Evolutionary conservation across 495 filamentous ascomycete genomes (phyloP), one percentile per base, ranked within the genome.

Genomic region (Aspergillus panamensis): DNA sequence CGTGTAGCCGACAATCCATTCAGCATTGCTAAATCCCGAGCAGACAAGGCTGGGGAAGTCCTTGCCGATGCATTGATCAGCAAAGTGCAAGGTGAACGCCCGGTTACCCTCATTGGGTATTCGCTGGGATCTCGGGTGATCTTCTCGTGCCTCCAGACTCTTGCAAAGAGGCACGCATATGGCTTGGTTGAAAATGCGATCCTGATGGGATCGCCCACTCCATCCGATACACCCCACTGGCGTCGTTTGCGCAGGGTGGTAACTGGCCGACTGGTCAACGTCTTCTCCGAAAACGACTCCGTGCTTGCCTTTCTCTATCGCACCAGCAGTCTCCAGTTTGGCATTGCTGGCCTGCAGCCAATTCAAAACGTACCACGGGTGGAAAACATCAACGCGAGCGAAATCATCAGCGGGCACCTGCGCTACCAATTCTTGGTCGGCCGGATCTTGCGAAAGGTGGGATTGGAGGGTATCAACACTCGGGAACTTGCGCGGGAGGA

Each of bases 1-100:
- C 82, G 87, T 32, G 75, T 96, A 21, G 82, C 96, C 31, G 94
- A 97, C 63, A 96, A 96, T 69, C 90, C 90, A 0, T 98, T 96
- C 80, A 89, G 80, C 53, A 80, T 94, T 32, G 90, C 87, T 9
- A 92, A 89, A 69, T 77, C 84, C 30, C 82, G 91, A 48, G 85
- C 89, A 19, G 92, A 97, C 63, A 97, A 97, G 73, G 88, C 90
- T 1, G 94, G 94, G 0, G 73, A 82, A 33, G 84, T 91, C 12
- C 82, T 98, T 0, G 92, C 93, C 4, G 92, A 98, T 67, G 86
- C 91, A 13, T 73, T 98, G 49, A 89, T 94, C 60, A 92, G 88
- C 72, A 91, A 87, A 62, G 86, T 86, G 1, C 92, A 95, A 64
- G 94, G 94, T 13, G 91, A 96, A 69, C 82, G 94, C 19, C 86